These are phyloP conservation scores for Euphorbia celastroides DNA, from an alignment of 441 rosid genomes.

Conservation along the genomic window DNA sequence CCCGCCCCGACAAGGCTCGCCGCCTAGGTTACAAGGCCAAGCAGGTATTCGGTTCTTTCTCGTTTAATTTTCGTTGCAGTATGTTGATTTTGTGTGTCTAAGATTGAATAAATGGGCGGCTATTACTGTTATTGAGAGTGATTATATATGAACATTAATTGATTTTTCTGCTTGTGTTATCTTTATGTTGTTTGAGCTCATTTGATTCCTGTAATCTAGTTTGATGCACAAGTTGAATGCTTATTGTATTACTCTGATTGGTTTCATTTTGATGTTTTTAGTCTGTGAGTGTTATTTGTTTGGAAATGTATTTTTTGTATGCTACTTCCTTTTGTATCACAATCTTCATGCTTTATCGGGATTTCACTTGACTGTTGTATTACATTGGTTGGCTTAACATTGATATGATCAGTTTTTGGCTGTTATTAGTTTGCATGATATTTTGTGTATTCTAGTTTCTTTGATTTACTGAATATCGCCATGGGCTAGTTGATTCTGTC, in stretches of 20 bases:
- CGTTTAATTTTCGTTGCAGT: no score
- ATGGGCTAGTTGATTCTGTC: background rate
- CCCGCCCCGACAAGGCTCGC: constrained; percentile 70
- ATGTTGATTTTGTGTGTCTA: background rate
- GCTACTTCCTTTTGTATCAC: background rate
- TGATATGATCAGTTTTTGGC: background rate
- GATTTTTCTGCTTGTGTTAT: background rate
- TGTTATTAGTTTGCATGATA: background rate
- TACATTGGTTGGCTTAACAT: background rate
- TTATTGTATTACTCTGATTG: background rate
- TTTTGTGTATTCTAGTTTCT: background rate
- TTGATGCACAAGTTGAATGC: background rate
- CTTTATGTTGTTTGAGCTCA: background rate
- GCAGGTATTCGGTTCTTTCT: constrained; percentile 31
- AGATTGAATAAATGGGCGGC: background rate
- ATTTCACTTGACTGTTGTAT: no score
- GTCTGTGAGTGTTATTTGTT: background rate
- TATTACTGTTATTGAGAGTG: background rate
- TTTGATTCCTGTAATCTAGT: background rate
- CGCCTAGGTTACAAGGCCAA: constrained; percentile 67
- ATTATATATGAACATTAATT: background rate
- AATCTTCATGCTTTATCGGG: no score
- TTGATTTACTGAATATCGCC: background rate
- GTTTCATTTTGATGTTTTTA: background rate
- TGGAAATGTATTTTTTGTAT: background rate